These are phyloP conservation scores for Monosporascus cannonballus DNA, from an alignment of 2,329 filamentous ascomycete genomes.

Conservation along the genomic window DNA sequence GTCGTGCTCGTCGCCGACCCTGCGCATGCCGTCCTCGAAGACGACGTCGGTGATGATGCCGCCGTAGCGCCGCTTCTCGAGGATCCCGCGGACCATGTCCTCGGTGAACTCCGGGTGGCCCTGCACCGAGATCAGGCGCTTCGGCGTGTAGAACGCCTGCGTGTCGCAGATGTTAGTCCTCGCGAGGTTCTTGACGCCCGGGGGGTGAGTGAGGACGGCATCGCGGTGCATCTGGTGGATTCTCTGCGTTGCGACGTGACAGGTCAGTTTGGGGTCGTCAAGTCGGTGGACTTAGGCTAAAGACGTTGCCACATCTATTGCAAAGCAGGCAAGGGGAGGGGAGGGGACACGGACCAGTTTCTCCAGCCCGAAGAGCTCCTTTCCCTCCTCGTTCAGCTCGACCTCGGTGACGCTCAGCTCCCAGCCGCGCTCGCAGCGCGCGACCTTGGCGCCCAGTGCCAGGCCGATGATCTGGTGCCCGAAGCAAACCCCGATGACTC, in stretches of 20 bases:
- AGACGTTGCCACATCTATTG: too few relatives aligned
- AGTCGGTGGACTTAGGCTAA: too few relatives aligned
- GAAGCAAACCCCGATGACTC: slow-evolving; percentile 78
- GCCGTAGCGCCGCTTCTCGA: slow-evolving; percentile 55
- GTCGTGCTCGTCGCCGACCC: slow-evolving; percentile 66
- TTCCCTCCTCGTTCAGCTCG: slow-evolving; percentile 62
- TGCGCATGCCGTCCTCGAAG: slow-evolving; percentile 61
- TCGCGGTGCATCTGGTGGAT: slow-evolving; percentile 88
- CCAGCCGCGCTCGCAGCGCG: slow-evolving; percentile 65
- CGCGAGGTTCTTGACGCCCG: slow-evolving; percentile 56
- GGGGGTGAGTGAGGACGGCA: slow-evolving; percentile 59
- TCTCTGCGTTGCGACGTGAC: slow-evolving; percentile 34
- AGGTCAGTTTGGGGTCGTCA: background rate
- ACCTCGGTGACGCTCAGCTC: slow-evolving; percentile 72
- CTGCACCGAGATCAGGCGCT: slow-evolving; percentile 68
- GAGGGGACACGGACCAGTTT: slow-evolving; percentile 38
- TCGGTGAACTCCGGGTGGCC: slow-evolving; percentile 80
- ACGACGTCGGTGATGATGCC: slow-evolving; percentile 66
- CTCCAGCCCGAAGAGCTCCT: slow-evolving; percentile 63
- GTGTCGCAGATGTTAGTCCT: slow-evolving; percentile 61
- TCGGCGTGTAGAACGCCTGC: slow-evolving; percentile 72
- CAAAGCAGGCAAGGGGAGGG: background rate
- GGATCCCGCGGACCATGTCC: slow-evolving; percentile 63
- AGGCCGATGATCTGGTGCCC: slow-evolving; percentile 80
- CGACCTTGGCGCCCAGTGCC: slow-evolving; percentile 63